phyloP scores from a whole-genome alignment of 164 flowering plant species.

The Euptelea pleiosperma region DNA sequence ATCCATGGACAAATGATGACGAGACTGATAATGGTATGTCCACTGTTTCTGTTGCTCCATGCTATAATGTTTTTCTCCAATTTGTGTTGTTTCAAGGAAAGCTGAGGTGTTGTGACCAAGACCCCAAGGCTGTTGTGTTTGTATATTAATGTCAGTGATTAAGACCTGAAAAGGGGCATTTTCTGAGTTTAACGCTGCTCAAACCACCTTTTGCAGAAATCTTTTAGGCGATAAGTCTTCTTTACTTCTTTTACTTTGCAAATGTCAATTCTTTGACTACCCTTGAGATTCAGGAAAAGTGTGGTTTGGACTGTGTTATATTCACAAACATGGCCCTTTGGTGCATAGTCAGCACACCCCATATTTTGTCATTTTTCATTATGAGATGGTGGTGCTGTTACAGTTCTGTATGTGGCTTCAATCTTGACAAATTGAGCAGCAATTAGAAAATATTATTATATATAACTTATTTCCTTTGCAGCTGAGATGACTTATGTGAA shows the following conservation, averaged over 20 bases:
- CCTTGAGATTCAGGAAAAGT: not conserved
- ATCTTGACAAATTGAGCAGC: not conserved
- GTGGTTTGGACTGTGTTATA: not conserved
- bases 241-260: too few relatives aligned
- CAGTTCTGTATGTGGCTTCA: not conserved
- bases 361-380: not conserved
- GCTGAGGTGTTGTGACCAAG: not conserved
- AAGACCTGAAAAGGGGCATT: not conserved
- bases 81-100: not conserved
- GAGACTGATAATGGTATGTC: constrained; percentile 87
- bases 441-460: not conserved
- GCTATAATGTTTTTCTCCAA: not conserved
- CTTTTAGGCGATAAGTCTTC: not conserved
- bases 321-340: not conserved
- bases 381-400: not conserved
- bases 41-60: not conserved
- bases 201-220: not conserved
- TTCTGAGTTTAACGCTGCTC: not conserved
- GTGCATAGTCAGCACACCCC: not conserved
- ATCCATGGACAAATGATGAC: constrained; percentile 98
- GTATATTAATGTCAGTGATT: too few relatives aligned
- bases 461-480: constrained; percentile 33
- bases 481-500: constrained; percentile 96
- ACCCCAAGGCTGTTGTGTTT: too few relatives aligned
- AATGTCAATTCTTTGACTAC: not conserved